Percentiles rank a stretch among this genome's conserved stretches.
phyloP scores from a whole-genome alignment of 441 rosid genomes.

The Adansonia gregorii region DNA sequence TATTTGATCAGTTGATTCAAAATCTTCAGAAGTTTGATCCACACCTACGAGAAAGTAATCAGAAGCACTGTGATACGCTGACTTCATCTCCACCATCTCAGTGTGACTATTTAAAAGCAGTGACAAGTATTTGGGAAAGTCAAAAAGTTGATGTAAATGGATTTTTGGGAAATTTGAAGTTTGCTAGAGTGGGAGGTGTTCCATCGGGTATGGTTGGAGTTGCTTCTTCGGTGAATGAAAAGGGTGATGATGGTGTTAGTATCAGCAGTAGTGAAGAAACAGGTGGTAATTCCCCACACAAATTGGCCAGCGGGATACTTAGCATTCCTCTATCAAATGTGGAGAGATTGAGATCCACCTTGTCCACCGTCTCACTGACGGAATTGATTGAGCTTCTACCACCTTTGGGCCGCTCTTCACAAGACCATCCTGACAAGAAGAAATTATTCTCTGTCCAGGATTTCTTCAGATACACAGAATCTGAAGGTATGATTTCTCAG shows the following conservation, averaged over 20 bases:
- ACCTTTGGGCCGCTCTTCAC: constrained; percentile 71
- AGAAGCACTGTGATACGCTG: constrained; percentile 36
- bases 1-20: constrained; percentile 64
- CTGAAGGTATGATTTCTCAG: constrained; percentile 72
- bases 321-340: constrained; percentile 91
- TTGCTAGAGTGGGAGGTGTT: constrained; percentile 90
- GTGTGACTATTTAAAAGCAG: constrained; percentile 37
- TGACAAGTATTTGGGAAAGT: constrained; percentile 71
- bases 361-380: constrained; percentile 76
- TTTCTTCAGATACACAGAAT: constrained; percentile 94
- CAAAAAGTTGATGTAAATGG: constrained; percentile 76
- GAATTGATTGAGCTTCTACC: constrained; percentile 91
- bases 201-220: constrained; percentile 76
- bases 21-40: constrained; percentile 79
- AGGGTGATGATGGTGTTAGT: constrained; percentile 56
- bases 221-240: constrained; percentile 61
- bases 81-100: constrained; percentile 28
- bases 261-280: constrained; percentile 54
- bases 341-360: constrained; percentile 83
- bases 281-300: constrained; percentile 62
- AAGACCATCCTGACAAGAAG: constrained; percentile 95
- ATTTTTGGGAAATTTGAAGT: constrained; percentile 76
- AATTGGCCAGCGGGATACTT: constrained; percentile 70
- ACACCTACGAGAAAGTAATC: constrained; percentile 43
- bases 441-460: constrained; percentile 94